Evolutionary conservation across 116 monocot species (phyloP), one percentile per base, ranked within the genome.

Genomic region (Papilionanthe hybrid): DNA sequence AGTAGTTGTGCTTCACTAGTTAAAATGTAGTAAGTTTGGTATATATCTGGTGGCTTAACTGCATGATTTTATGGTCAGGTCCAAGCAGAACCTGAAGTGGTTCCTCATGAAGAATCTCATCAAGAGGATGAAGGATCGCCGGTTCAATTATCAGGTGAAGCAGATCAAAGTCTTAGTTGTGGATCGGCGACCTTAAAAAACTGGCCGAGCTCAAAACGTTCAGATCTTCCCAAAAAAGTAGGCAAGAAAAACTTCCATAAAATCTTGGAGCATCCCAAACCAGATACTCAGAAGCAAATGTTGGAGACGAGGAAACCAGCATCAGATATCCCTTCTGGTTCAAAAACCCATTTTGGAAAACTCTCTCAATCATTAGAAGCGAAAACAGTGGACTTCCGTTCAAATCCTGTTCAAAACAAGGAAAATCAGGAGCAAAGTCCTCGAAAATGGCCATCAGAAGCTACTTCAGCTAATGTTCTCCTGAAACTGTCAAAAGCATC

Each of bases 401-500:
- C 17, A 37, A 73, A 44, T 43, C 9, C 73, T 73, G 22, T 73
- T 44, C 43, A 44, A 44, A 73, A 73, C 73, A 42, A 42, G 73
- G 44, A 73, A 7, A 73, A 44, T 43, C 43, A 73, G 73, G 29
- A 73, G 44, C 22, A 44, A 44, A 73, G 44, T 43, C 9, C 20
- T 73, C 43, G 8, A 49, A 42, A 5, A 75, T 27, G 25, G 72
- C 82, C 83, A 69, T 76, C 78, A 43, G 76, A 81, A 66, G 37
- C 74, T 42, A 47, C 55, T 88, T 68, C 68, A 9, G 11, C 66
- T 17, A 85, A 58, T 22, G 58, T 68, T 57, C 71, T 28, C 42
- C 58, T 84, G 45, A 87, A 84, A 68, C 58, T 85, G 20, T 75
- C 82, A n/a, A 84, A 66, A 82, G 80, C 84, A 7, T 20, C n/a